Percentiles rank a stretch among this genome's conserved stretches.
These are phyloP conservation scores for Tetrapisispora arboricola DNA, from an alignment of 805 yeast species.

Conservation along the genomic window DNA sequence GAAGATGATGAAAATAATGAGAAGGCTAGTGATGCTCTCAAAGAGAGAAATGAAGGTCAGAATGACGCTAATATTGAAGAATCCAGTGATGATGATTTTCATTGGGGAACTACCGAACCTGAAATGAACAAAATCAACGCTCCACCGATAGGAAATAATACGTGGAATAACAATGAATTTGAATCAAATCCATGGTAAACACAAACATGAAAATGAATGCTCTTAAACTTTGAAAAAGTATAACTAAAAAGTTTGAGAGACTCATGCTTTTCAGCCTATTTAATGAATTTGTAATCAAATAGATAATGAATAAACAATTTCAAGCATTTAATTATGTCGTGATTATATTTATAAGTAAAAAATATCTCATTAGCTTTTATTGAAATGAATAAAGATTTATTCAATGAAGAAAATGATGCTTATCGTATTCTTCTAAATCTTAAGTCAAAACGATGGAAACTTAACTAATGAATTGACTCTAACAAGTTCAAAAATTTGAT, in stretches of 20 bases:
- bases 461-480: no score
- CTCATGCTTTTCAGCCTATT: no score
- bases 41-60: constrained; percentile 2
- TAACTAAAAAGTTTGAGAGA: background rate
- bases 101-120: constrained; percentile 34
- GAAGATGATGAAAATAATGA: constrained; percentile 5
- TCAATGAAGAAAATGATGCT: no score
- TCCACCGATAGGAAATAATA: constrained; percentile 33
- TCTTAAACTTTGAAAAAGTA: no score
- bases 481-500: no score
- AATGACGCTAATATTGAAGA: constrained; percentile 34
- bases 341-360: no score
- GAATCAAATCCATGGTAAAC: constrained; percentile 63
- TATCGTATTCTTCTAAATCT: no score
- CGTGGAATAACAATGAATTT: constrained; percentile 38
- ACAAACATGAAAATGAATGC: background rate
- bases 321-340: no score
- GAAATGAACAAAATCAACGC: background rate
- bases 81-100: constrained; percentile 38
- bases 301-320: no score
- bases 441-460: no score
- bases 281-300: background rate
- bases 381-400: no score
- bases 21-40: background rate
- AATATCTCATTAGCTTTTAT: no score